Percentiles rank a stretch among this genome's conserved stretches.
phyloP scores from a whole-genome alignment of 768 basidiomycete species.

The Psilocybe sp. region DNA sequence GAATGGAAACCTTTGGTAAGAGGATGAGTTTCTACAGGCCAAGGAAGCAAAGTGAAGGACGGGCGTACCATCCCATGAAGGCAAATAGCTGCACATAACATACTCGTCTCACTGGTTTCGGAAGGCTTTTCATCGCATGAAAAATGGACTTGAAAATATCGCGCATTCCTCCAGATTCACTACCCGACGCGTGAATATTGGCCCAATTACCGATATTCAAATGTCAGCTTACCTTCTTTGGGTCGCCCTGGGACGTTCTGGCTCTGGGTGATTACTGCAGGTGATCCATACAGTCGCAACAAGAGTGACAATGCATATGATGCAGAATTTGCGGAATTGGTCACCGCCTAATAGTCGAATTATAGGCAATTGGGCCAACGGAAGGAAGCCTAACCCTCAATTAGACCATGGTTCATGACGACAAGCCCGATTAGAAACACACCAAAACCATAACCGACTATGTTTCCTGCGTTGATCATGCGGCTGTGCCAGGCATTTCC shows the following conservation, averaged over 20 bases:
- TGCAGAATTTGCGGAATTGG: slow-evolving; percentile 95
- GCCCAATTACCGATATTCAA: background rate
- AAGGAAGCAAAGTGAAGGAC: background rate
- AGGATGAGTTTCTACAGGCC: slow-evolving; percentile 3
- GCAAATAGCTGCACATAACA: slow-evolving; percentile 94
- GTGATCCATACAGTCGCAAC: slow-evolving; percentile 84
- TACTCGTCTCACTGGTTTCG: slow-evolving; percentile 81
- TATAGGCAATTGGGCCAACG: slow-evolving; percentile 77
- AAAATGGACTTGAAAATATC: slow-evolving; percentile 82
- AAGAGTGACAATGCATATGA: slow-evolving; percentile 79
- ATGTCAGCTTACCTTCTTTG: slow-evolving; percentile 26
- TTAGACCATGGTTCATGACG: background rate
- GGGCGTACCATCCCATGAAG: slow-evolving; percentile 89
- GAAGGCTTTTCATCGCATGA: slow-evolving; percentile 68
- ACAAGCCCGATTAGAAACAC: slow-evolving; percentile 15
- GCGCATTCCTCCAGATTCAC: slow-evolving; percentile 46
- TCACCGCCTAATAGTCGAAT: slow-evolving; percentile 81
- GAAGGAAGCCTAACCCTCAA: slow-evolving; percentile 66
- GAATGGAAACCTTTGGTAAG: slow-evolving; percentile 78
- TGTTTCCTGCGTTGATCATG: slow-evolving; percentile 97
- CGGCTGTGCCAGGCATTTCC: slow-evolving; percentile 98
- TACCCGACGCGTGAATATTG: slow-evolving; percentile 9
- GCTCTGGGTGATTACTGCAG: slow-evolving; percentile 81
- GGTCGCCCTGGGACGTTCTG: slow-evolving; percentile 49
- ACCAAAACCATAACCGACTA: slow-evolving; percentile 92